phyloP scores from a whole-genome alignment of 352 stramenopile genomes.

The Pythium pyrilobum region DNA sequence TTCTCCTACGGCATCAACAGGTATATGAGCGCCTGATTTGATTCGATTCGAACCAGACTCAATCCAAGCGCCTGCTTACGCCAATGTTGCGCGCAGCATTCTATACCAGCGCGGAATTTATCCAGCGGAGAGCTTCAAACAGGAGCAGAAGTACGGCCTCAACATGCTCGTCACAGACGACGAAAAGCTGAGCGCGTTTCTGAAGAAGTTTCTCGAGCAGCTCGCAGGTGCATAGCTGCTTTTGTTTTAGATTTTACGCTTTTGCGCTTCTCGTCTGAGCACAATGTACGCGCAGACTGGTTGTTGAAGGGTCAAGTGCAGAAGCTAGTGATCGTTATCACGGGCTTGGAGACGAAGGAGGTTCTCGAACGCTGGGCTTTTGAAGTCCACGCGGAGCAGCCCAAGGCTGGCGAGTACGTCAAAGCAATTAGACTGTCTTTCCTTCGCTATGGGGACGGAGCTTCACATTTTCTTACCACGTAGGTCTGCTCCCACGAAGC shows the following conservation, averaged over 20 bases:
- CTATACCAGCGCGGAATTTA: conserved; percentile 97
- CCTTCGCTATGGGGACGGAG: neutral
- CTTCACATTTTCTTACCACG: neutral
- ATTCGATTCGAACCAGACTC: too few species aligned
- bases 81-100: conserved; percentile 50
- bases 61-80: too few species aligned
- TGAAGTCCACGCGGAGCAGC: conserved; percentile 87
- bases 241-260: too few species aligned
- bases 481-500: conserved; percentile 45
- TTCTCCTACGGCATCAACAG: conserved; percentile 99
- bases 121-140: conserved; percentile 97
- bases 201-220: conserved; percentile 91
- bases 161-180: conserved; percentile 98
- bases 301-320: conserved; percentile 94
- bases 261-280: too few species aligned
- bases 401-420: conserved; percentile 23
- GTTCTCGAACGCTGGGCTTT: conserved; percentile 99
- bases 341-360: conserved; percentile 94
- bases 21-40: conserved; percentile 21
- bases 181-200: conserved; percentile 94
- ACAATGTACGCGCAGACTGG: conserved; percentile 69
- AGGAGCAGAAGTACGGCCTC: conserved; percentile 97
- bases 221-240: conserved; percentile 84
- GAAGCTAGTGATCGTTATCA: conserved; percentile 97
- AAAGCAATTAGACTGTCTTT: neutral